These are phyloP conservation scores for Strigomonas galati DNA, from an alignment of 208 protist species.

Conservation along the genomic window DNA sequence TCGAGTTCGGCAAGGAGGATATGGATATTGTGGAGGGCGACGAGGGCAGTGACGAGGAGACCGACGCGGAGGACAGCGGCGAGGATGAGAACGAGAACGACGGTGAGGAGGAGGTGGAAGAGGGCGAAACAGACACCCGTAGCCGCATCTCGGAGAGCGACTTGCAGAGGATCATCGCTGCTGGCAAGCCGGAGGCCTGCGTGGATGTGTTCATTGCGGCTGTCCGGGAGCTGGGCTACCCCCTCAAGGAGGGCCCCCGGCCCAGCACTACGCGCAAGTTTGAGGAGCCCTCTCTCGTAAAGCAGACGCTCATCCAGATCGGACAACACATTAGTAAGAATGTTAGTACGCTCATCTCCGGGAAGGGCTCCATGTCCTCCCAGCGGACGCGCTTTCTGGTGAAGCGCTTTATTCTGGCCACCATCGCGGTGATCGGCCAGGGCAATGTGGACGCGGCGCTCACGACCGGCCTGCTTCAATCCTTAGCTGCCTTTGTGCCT, in stretches of 20 bases:
- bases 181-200: slow-evolving; percentile 42
- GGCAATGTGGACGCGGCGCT: slow-evolving; percentile 58
- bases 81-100: slow-evolving; percentile 27
- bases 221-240: slow-evolving; percentile 76
- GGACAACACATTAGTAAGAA: slow-evolving; percentile 54
- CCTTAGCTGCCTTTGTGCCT: slow-evolving; percentile 79
- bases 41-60: slow-evolving; percentile 73
- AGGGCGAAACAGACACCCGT: slow-evolving; percentile 5
- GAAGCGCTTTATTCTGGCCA: slow-evolving; percentile 66
- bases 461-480: slow-evolving; percentile 62
- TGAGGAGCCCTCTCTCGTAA: slow-evolving; percentile 86
- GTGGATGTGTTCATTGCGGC: slow-evolving; percentile 82
- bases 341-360: slow-evolving; percentile 73
- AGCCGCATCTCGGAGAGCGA: slow-evolving; percentile 58
- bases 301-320: slow-evolving; percentile 72
- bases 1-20: slow-evolving; percentile 84
- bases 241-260: slow-evolving; percentile 63
- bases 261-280: slow-evolving; percentile 76
- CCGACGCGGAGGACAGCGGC: slow-evolving; percentile 70
- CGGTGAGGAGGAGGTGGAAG: slow-evolving; percentile 27
- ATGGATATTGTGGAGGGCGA: slow-evolving; percentile 70
- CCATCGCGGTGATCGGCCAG: slow-evolving; percentile 58
- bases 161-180: slow-evolving; percentile 36
- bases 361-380: slow-evolving; percentile 77
- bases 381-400: slow-evolving; percentile 73